Conservation (phyloP, 1,284 basidiomycete genomes). For the Fomitopsis pinicola region DNA sequence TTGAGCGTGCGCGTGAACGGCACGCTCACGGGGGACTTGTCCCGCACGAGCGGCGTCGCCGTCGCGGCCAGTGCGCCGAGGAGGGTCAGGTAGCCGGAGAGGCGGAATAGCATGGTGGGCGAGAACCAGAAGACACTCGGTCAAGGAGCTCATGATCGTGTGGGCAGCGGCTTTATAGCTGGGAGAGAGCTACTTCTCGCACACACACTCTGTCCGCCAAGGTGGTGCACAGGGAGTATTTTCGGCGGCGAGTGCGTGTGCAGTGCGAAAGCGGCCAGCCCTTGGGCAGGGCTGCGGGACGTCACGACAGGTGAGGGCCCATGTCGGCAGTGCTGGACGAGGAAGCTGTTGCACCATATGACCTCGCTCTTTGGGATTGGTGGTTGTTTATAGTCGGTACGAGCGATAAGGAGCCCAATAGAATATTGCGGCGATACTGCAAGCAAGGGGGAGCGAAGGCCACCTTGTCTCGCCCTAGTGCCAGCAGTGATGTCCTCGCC, state of each 20-base stretch:
- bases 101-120: slow-evolving; percentile 16
- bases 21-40: slow-evolving; percentile 19
- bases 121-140: neutral
- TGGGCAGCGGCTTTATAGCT: neutral
- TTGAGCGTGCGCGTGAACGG: slow-evolving; percentile 23
- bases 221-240: neutral
- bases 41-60: slow-evolving; percentile 20
- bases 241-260: neutral
- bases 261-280: neutral
- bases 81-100: slow-evolving; percentile 14
- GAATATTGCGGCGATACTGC: neutral
- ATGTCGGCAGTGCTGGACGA: neutral
- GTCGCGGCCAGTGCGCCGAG: slow-evolving; percentile 12
- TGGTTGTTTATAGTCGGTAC: neutral
- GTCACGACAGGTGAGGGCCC: neutral
- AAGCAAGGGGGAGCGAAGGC: neutral
- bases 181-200: neutral
- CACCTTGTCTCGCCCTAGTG: too few species aligned
- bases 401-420: neutral
- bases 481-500: too few species aligned
- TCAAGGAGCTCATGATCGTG: neutral
- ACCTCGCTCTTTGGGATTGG: neutral
- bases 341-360: neutral
- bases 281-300: neutral
- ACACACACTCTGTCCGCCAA: neutral